Evolutionary conservation across 2,329 filamentous ascomycete species (phyloP).

Genomic region (Xylariaceae sp.): DNA sequence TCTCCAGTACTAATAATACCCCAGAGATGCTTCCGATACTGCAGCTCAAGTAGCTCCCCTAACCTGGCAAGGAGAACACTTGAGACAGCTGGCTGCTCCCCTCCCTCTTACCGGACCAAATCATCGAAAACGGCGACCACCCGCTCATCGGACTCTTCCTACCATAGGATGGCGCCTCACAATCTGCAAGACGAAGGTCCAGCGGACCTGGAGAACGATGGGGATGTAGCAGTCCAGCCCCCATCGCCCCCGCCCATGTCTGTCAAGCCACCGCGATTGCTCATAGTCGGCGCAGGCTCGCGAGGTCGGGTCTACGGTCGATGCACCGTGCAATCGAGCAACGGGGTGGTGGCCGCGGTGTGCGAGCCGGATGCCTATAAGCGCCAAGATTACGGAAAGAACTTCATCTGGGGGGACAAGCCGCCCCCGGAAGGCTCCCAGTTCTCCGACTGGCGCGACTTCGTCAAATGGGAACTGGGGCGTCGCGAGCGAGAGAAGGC

Average conservation of each 20-base stretch:
- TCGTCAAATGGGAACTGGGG: slow-evolving; percentile 64
- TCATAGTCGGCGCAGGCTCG: slow-evolving; percentile 79
- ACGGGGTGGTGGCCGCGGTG: slow-evolving; percentile 69
- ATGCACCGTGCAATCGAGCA: slow-evolving; percentile 60
- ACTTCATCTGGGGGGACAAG: slow-evolving; percentile 65
- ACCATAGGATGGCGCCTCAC: slow-evolving; percentile 23
- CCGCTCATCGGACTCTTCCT: too few species aligned
- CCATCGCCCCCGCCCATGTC: slow-evolving; percentile 42
- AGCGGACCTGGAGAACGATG: slow-evolving; percentile 20
- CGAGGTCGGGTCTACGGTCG: slow-evolving; percentile 71
- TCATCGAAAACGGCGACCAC: too few species aligned
- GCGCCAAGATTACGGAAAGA: slow-evolving; percentile 63
- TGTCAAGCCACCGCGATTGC: slow-evolving; percentile 56
- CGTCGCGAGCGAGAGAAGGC: slow-evolving; percentile 52
- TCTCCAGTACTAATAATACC: too few species aligned
- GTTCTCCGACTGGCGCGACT: slow-evolving; percentile 72
- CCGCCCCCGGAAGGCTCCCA: slow-evolving; percentile 57
- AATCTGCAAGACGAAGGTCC: slow-evolving; percentile 24
- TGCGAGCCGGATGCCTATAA: slow-evolving; percentile 80
- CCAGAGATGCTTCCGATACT: too few species aligned
- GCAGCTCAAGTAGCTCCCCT: too few species aligned
- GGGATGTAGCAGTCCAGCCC: slow-evolving; percentile 22
- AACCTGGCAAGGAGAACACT: too few species aligned
- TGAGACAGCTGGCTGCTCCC: too few species aligned
- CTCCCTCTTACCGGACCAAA: too few species aligned